A percentile compares a stretch with the other conserved stretches of the same genome.
phyloP scores from a whole-genome alignment of 1,284 basidiomycete genomes.

The Somion occarium region DNA sequence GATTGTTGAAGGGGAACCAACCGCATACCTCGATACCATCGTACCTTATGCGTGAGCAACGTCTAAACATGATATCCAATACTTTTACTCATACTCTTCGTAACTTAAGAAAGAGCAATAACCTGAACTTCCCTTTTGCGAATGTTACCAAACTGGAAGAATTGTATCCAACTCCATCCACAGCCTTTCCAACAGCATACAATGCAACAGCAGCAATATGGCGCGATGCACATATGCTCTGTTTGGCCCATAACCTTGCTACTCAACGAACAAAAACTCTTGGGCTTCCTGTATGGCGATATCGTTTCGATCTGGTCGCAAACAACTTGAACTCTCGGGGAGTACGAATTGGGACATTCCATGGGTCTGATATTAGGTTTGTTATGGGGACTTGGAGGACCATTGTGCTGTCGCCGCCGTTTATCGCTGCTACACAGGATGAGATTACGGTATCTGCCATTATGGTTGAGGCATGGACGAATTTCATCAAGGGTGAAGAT shows the following conservation, averaged over 20 bases:
- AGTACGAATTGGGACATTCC: slow-evolving; percentile 37
- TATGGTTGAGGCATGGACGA: slow-evolving; percentile 42
- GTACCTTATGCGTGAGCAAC: slow-evolving; percentile 30
- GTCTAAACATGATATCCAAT: not conserved
- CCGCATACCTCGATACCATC: slow-evolving; percentile 32
- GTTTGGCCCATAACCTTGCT: slow-evolving; percentile 38
- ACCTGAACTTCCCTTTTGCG: slow-evolving; percentile 36
- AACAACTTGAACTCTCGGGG: slow-evolving; percentile 37
- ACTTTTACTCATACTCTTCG: not conserved
- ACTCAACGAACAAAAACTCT: slow-evolving; percentile 30
- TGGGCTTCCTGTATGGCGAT: slow-evolving; percentile 37
- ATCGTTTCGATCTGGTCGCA: slow-evolving; percentile 38
- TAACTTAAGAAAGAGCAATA: slow-evolving; percentile 33
- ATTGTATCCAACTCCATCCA: slow-evolving; percentile 26
- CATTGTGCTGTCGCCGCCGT: slow-evolving; percentile 20
- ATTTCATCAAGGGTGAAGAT: slow-evolving; percentile 35
- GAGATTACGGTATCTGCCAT: slow-evolving; percentile 34
- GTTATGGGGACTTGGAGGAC: slow-evolving; percentile 33
- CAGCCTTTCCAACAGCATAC: slow-evolving; percentile 22
- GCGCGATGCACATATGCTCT: slow-evolving; percentile 43
- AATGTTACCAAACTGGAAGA: slow-evolving; percentile 20
- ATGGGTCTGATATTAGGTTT: slow-evolving; percentile 38
- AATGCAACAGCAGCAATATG: slow-evolving; percentile 34
- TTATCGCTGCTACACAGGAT: slow-evolving; percentile 32
- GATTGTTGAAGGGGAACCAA: slow-evolving; percentile 39